Evolutionary conservation across 441 rosid genomes (phyloP).

Genomic region (Omphalea diandra): DNA sequence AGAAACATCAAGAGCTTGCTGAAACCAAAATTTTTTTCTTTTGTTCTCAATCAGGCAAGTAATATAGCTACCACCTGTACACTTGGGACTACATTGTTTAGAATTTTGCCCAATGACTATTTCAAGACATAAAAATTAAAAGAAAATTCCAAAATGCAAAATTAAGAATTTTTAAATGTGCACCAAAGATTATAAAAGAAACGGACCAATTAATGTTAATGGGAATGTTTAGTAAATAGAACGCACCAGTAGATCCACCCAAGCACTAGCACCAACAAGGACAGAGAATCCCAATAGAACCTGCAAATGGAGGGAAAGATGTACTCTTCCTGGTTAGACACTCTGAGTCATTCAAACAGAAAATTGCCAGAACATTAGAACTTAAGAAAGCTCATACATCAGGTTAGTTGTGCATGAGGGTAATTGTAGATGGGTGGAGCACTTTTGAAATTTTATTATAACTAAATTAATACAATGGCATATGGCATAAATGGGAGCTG

Average conservation of each 20-base stretch:
- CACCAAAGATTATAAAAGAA: not conserved
- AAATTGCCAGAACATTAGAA: not conserved
- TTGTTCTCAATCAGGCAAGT: not conserved
- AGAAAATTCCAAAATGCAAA: too few species aligned
- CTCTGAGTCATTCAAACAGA: constrained; percentile 1
- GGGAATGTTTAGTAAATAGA: constrained; percentile 3
- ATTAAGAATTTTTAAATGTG: not conserved
- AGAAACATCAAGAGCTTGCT: not conserved
- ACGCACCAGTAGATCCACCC: constrained; percentile 95
- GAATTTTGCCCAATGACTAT: not conserved
- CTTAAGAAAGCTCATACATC: not conserved
- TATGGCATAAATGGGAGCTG: not conserved
- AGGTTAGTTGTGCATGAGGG: not conserved
- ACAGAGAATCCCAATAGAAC: constrained; percentile 97
- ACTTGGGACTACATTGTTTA: not conserved
- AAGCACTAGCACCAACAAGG: constrained; percentile 96
- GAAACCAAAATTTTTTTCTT: too few species aligned
- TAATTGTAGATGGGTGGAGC: too few species aligned
- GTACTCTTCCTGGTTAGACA: not conserved
- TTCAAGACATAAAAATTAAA: too few species aligned
- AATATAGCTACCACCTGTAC: not conserved
- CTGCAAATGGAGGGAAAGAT: constrained; percentile 34
- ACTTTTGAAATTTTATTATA: not conserved
- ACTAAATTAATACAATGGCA: not conserved
- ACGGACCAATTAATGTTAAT: not conserved